Conservation (phyloP, 495 filamentous ascomycete genomes). For the Geoglossum glabrum region DNA sequence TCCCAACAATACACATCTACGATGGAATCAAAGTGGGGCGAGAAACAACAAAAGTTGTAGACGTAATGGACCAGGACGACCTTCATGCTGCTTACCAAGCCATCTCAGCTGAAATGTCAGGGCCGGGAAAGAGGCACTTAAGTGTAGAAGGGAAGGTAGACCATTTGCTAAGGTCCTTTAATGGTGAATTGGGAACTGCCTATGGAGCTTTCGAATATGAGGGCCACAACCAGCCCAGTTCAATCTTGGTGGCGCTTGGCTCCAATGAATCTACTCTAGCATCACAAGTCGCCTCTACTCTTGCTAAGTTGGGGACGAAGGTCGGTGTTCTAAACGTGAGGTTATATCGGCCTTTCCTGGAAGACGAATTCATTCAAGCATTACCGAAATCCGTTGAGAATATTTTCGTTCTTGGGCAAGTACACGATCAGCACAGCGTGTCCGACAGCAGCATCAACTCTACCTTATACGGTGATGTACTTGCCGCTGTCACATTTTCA, state of each 20-base stretch:
- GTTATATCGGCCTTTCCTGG: conserved; percentile 83
- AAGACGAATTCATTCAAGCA: conserved; percentile 70
- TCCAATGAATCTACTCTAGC: conserved; percentile 73
- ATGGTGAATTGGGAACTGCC: conserved; percentile 79
- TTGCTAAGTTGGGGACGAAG: conserved; percentile 48
- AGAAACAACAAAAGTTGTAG: conserved; percentile 71
- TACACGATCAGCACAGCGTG: conserved; percentile 30
- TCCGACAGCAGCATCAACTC: conserved; percentile 57
- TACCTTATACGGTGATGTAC: conserved; percentile 69
- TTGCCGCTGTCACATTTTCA: conserved; percentile 66
- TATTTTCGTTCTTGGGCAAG: conserved; percentile 49
- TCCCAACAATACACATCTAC: conserved; percentile 80
- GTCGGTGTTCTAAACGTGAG: conserved; percentile 81
- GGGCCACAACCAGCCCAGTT: conserved; percentile 56
- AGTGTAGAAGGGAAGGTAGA: conserved; percentile 54
- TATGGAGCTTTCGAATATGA: conserved; percentile 88
- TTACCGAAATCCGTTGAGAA: conserved; percentile 55
- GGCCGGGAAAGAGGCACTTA: conserved; percentile 46
- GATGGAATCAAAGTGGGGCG: conserved; percentile 74
- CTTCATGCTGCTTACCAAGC: conserved; percentile 51
- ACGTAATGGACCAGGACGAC: conserved; percentile 54
- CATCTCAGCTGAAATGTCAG: conserved; percentile 35
- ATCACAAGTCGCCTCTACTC: conserved; percentile 54
- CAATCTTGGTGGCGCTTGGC: conserved; percentile 79
- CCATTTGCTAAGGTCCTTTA: conserved; percentile 60